Evolutionary conservation across 805 yeast genomes (phyloP).

Genomic region (Saccharomycopsis vini): DNA sequence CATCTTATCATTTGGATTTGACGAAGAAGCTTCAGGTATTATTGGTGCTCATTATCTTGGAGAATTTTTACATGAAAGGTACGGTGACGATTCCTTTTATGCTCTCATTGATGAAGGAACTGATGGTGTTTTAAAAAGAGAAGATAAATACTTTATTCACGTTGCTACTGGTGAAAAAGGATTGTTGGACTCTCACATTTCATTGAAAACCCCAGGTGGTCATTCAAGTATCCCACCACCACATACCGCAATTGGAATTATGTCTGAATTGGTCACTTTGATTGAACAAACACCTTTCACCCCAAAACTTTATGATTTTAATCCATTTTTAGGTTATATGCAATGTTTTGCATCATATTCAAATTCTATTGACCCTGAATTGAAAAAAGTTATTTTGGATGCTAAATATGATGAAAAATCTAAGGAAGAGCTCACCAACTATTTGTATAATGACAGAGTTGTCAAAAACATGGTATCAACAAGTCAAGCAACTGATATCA

Average conservation of each 20-base stretch:
- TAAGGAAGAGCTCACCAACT: conserved; percentile 27
- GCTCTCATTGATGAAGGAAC: conserved; percentile 66
- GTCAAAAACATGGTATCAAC: conserved; percentile 40
- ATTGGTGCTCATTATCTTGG: conserved; percentile 51
- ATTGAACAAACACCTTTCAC: conserved; percentile 52
- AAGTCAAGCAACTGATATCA: conserved; percentile 58
- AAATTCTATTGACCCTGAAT: conserved; percentile 22
- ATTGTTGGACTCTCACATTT: conserved; percentile 41
- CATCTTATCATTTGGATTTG: conserved; percentile 65
- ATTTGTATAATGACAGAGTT: not conserved
- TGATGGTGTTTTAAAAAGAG: conserved; percentile 29
- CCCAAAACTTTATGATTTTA: conserved; percentile 38
- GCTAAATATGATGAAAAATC: conserved; percentile 29
- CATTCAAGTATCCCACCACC: conserved; percentile 77
- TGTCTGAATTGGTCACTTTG: conserved; percentile 45
- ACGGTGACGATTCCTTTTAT: conserved; percentile 53
- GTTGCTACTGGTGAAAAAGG: conserved; percentile 60
- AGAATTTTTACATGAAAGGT: conserved; percentile 37
- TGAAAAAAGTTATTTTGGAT: conserved; percentile 27
- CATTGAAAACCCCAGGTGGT: conserved; percentile 60
- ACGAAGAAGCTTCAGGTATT: conserved; percentile 65
- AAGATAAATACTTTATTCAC: conserved; percentile 44
- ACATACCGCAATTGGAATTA: conserved; percentile 72
- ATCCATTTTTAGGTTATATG: conserved; percentile 50
- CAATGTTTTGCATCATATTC: conserved; percentile 58